Evolutionary conservation across 164 flowering plant species (phyloP).

Genomic region (Cinnamomum chago): DNA sequence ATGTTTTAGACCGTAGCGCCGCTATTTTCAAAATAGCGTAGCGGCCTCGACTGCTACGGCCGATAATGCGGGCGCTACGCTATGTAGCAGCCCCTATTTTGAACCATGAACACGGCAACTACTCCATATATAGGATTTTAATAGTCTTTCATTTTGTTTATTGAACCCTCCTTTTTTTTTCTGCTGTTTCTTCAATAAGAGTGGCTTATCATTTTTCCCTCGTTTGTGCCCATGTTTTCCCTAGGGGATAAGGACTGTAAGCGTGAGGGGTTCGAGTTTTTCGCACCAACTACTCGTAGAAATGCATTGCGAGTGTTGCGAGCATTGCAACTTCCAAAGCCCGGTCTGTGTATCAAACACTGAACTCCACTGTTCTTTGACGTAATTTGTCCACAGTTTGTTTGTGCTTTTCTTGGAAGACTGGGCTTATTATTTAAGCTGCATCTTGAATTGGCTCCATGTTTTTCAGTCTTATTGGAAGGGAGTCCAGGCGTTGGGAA

Average conservation of each 20-base stretch:
- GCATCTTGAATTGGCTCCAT: slow-evolving; percentile 8
- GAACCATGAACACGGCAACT: too few species aligned
- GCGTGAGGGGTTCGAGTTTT: slow-evolving; percentile 56
- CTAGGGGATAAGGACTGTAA: slow-evolving; percentile 41
- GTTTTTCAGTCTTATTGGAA: slow-evolving; percentile 68
- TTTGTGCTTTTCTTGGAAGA: not conserved
- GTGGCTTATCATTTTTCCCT: not conserved
- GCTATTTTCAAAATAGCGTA: too few species aligned
- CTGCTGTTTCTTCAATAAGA: not conserved
- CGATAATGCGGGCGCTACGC: too few species aligned
- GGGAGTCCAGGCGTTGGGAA: slow-evolving; percentile 99
- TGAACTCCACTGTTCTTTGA: not conserved
- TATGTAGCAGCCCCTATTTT: too few species aligned
- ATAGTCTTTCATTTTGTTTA: too few species aligned
- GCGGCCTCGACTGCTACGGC: too few species aligned
- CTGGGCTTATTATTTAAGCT: not conserved
- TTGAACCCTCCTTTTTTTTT: too few species aligned
- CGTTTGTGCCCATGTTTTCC: not conserved
- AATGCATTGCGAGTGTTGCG: slow-evolving; percentile 81
- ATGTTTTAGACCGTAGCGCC: too few species aligned
- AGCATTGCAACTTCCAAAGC: slow-evolving; percentile 93
- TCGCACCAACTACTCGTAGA: slow-evolving; percentile 86
- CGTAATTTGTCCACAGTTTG: not conserved
- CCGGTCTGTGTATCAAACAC: slow-evolving; percentile 41
- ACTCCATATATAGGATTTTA: too few species aligned